Evolutionary conservation across 768 basidiomycete species (phyloP), one percentile per base, ranked within the genome.

Genomic region (Leccinum variicolor): DNA sequence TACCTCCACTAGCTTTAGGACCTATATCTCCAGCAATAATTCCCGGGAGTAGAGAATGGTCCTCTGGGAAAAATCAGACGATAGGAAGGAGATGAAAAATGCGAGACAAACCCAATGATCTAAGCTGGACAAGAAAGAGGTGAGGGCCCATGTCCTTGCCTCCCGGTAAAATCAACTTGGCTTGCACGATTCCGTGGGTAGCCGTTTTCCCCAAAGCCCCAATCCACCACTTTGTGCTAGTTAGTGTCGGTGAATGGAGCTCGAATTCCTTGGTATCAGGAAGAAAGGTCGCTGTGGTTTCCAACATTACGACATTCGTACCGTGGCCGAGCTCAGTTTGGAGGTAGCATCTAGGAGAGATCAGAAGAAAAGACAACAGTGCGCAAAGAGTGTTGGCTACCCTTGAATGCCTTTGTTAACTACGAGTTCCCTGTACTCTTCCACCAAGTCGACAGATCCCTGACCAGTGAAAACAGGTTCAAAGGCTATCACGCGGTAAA

Each of bases 251-350:
- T 1, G 88, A 87, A 65, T 92, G 79, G 36, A 92, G 83, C 43
- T 89, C 86, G 61, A 92, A 91, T 66, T 89, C 84, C 53, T 79
- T 69, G 0, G 82, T 80, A 29, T 82, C 80, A 0, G 83, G 84
- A n/a, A 87, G 72, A 70, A 84, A 92, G 0, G 86, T 89, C 4
- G 88, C 88, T 0, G 87, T 91, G 0, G 90, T 92, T 68, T 92
- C 90, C 21, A 92, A 75, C 2, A 76, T 70, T 2, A 77, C 70
- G 3, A 92, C 86, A 63, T 89, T 89, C 1, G 84, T 84, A 17
- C 90, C 90, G 58, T 92, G 90, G 1, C 82, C 90, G 6, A 91
- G 83, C 64, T 92, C 89, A 0, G 89, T 91, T 66, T 92, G 87
- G 29, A 89, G 73, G 70, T 89, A 89, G 58, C 85, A 87, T 2